phyloP scores from a whole-genome alignment of 129 eudicot genomes.

The Sambucus nigra region DNA sequence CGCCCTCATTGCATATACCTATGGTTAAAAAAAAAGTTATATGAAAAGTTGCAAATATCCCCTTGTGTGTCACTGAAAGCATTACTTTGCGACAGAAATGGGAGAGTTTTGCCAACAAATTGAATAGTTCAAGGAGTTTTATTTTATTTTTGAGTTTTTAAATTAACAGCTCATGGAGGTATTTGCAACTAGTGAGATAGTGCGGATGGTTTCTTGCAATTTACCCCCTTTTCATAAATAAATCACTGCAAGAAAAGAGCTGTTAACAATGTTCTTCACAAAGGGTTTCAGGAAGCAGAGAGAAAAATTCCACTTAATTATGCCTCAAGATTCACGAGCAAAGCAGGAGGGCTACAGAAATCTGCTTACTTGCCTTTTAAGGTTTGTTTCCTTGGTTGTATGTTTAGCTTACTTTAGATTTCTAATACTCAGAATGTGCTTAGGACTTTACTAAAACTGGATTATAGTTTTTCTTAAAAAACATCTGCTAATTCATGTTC shows the following conservation, averaged over 20 bases:
- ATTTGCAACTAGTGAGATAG: background rate
- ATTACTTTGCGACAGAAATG: too few relatives aligned
- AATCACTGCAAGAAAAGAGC: background rate
- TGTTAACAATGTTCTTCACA: slow-evolving; percentile 13
- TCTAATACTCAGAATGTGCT: background rate
- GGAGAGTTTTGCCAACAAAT: too few relatives aligned
- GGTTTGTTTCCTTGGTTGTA: slow-evolving; percentile 31
- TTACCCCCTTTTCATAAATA: background rate
- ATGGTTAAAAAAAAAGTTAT: too few relatives aligned
- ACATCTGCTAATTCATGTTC: background rate
- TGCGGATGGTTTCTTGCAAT: background rate
- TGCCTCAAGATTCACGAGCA: slow-evolving; percentile 84
- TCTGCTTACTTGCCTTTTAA: slow-evolving; percentile 97
- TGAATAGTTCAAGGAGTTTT: too few relatives aligned
- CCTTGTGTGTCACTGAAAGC: too few relatives aligned
- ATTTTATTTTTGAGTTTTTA: too few relatives aligned
- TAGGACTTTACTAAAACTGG: background rate
- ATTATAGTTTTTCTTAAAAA: background rate
- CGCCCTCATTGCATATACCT: too few relatives aligned
- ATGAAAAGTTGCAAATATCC: too few relatives aligned
- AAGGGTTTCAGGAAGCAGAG: slow-evolving; percentile 89
- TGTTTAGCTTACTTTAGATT: too few relatives aligned
- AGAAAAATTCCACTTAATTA: slow-evolving; percentile 98
- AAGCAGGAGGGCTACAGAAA: slow-evolving; percentile 77
- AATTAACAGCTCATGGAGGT: too few relatives aligned